Evolutionary conservation across 345 rosid genomes (phyloP), one percentile per base, ranked within the genome.

Genomic region (Draba incana): DNA sequence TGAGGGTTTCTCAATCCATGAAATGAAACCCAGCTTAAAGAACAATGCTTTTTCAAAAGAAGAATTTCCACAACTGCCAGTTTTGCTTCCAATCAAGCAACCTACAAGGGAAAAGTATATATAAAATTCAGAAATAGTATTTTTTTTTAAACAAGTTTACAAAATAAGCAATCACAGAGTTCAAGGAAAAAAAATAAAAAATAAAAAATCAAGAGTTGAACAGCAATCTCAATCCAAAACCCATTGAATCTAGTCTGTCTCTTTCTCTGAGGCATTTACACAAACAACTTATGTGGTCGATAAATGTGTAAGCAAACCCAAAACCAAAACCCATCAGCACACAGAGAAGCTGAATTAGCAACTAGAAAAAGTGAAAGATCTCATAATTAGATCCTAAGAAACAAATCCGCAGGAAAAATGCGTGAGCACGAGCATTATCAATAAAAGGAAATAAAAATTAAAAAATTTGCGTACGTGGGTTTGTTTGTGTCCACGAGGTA

Each of bases 221-320:
- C 87, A 85, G 75, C 79, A 88, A 90, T 90, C 88, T 88, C 96
- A 81, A 85, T 78, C 85, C 75, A 77, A 66, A 81, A 76, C 81
- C 69, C 97, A 86, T 75, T 82, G 97, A 88, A 90, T 77, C 84
- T 82, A 74, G 81, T 70, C 90, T 71, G 30, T 58, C 73, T 71
- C 39, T 46, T 12, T 56, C 53, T 50, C 35, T 31, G 12, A 24
- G 75, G 50, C 75, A 69, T 55, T 75, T 64, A 8, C 62, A 44
- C 71, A 51, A 76, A 76, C 79, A 76, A 6, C 68, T 63, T 69
- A 62, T 47, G 61, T 56, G 70, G 60, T 66, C 23, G 78, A 67
- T 74, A 47, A 67, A 66, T 60, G 50, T 28, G 46, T 13, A 37
- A 75, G 60, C 60, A 28, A 20, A 20, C 20, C 20, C 1, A 20